These are phyloP conservation scores for Lagenidium giganteum DNA, from an alignment of 352 stramenopile genomes.

Conservation along the genomic window DNA sequence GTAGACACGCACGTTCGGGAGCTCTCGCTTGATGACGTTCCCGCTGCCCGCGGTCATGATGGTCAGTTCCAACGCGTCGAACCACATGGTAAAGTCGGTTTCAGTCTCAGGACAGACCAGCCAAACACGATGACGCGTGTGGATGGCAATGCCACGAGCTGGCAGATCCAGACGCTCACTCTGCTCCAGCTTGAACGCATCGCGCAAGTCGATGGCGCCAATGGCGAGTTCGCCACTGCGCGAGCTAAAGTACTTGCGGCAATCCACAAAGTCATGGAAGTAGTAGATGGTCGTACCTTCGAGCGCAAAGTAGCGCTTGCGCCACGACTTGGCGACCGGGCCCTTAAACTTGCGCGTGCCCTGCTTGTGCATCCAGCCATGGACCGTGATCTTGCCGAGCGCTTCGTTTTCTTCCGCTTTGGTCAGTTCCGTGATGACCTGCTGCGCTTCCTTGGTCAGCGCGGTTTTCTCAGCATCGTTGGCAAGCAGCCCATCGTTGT, in stretches of 20 bases:
- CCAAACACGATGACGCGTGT: conserved; percentile 71
- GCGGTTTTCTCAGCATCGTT: no score
- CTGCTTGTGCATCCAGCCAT: conserved; percentile 86
- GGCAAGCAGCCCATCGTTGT: no score
- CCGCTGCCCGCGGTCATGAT: conserved; percentile 65
- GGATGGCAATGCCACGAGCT: conserved; percentile 60
- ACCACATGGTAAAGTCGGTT: conserved; percentile 78
- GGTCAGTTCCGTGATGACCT: conserved; percentile 61
- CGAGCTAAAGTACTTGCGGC: conserved; percentile 82
- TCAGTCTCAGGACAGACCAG: conserved; percentile 79
- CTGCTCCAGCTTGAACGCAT: conserved; percentile 77
- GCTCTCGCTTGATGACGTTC: conserved; percentile 73
- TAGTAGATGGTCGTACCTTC: conserved; percentile 86
- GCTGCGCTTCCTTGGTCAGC: no score
- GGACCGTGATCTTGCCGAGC: conserved; percentile 64
- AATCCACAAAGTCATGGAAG: conserved; percentile 81
- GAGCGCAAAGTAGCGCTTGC: conserved; percentile 79
- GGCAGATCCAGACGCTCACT: conserved; percentile 70
- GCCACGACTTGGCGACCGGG: conserved; percentile 74
- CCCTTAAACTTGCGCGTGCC: conserved; percentile 78
- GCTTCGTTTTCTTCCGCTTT: conserved; percentile 40
- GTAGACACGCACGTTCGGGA: conserved; percentile 76
- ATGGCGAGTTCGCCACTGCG: conserved; percentile 71
- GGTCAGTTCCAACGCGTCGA: conserved; percentile 70
- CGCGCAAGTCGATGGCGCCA: conserved; percentile 65